These are phyloP conservation scores for Coleophoma eucalyptorum DNA, from an alignment of 2,329 filamentous ascomycete genomes.

Conservation along the genomic window DNA sequence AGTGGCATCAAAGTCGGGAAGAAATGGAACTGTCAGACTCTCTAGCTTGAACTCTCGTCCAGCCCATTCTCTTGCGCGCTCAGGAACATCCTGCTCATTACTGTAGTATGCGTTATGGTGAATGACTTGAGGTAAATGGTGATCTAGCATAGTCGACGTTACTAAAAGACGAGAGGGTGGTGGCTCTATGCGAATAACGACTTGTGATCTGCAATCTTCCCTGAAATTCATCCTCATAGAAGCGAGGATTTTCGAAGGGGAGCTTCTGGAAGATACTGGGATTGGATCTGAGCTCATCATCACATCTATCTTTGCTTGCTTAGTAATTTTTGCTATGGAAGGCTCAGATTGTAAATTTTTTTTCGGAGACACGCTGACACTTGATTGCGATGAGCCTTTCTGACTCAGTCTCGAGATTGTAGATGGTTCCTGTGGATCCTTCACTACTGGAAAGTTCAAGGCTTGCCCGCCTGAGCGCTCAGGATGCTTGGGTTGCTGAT, in stretches of 20 bases:
- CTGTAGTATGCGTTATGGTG: constrained; percentile 88
- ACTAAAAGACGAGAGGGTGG: constrained; percentile 45
- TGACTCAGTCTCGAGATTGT: constrained; percentile 66
- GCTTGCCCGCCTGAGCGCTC: constrained; percentile 31
- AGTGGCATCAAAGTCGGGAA: constrained; percentile 71
- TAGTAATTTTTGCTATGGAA: constrained; percentile 3
- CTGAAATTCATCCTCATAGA: too few relatives aligned
- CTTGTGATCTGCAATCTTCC: too few relatives aligned
- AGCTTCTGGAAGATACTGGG: too few relatives aligned
- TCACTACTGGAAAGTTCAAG: constrained; percentile 71
- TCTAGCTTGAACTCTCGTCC: constrained; percentile 79
- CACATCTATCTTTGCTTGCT: too few relatives aligned
- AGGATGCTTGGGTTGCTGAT: constrained; percentile 1
- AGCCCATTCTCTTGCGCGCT: constrained; percentile 75
- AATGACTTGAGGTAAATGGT: constrained; percentile 62
- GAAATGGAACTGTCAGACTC: constrained; percentile 71
- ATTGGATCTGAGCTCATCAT: too few relatives aligned
- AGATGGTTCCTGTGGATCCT: constrained; percentile 65
- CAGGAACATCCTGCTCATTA: constrained; percentile 77
- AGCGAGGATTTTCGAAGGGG: too few relatives aligned
- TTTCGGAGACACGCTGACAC: constrained; percentile 24
- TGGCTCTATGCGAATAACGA: too few relatives aligned
- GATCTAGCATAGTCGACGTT: constrained; percentile 49
- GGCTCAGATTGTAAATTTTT: constrained; percentile 33
- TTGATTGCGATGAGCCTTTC: constrained; percentile 50